A percentile compares a stretch with the other conserved stretches of the same genome.
phyloP scores from a whole-genome alignment of 768 basidiomycete species.

The Asterophora parasitica region DNA sequence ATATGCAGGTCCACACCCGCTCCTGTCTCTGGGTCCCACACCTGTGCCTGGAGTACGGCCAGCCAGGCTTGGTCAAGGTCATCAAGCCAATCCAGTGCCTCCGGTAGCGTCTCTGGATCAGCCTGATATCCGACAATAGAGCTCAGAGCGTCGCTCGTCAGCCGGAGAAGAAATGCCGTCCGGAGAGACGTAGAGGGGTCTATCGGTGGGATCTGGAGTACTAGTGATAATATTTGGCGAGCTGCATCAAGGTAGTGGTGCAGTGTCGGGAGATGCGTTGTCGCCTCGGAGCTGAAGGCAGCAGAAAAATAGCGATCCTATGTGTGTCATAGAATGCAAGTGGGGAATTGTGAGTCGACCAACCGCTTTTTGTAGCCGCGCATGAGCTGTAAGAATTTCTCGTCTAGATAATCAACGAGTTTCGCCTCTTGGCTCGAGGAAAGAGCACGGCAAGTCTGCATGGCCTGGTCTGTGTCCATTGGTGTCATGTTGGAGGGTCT shows the following conservation, averaged over 20 bases:
- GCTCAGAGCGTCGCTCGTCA: conserved; percentile 62
- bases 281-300: conserved; percentile 38
- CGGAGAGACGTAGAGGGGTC: conserved; percentile 67
- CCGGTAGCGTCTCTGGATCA: conserved; percentile 36
- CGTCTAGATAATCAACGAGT: conserved; percentile 61
- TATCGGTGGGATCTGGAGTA: conserved; percentile 34
- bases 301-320: neutral
- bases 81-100: conserved; percentile 62
- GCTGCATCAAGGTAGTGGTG: conserved; percentile 50
- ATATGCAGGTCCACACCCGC: conserved; percentile 31
- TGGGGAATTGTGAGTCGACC: conserved; percentile 18
- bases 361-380: conserved; percentile 74
- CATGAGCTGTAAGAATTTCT: conserved; percentile 59
- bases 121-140: conserved; percentile 60
- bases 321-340: conserved; percentile 2
- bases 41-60: conserved; percentile 55
- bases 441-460: conserved; percentile 31
- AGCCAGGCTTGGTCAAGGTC: conserved; percentile 76
- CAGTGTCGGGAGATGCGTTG: conserved; percentile 53
- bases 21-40: conserved; percentile 56
- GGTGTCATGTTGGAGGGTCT: no score
- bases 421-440: conserved; percentile 58
- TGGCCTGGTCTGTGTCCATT: neutral
- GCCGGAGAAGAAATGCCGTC: conserved; percentile 60
- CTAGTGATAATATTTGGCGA: no score